Conservation (phyloP, 345 rosid species). For the Hypericum androsaemum region DNA sequence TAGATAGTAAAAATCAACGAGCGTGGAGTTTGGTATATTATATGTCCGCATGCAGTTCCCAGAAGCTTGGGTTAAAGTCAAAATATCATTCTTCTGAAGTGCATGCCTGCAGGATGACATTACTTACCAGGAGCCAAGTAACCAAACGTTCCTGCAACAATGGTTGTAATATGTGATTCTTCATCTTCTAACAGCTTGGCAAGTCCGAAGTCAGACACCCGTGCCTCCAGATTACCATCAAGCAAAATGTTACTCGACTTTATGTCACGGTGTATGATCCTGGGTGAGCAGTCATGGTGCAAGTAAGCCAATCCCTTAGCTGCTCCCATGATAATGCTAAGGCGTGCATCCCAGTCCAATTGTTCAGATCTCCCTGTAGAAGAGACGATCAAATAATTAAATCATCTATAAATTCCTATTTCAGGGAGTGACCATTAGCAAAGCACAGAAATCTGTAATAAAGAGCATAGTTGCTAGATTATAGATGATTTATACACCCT, state of each 20-base stretch:
- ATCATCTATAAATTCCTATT: neutral
- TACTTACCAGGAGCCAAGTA: constrained; percentile 93
- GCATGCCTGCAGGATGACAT: neutral
- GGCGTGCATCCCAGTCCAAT: constrained; percentile 88
- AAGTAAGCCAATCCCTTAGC: constrained; percentile 93
- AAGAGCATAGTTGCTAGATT: too few species aligned
- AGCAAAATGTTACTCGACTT: constrained; percentile 95
- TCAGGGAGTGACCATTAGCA: neutral
- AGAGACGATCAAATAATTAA: constrained; percentile 11
- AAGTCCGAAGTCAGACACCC: constrained; percentile 96
- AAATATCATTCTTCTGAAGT: too few species aligned
- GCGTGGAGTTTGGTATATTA: too few species aligned
- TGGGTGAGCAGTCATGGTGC: constrained; percentile 98
- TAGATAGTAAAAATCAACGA: neutral
- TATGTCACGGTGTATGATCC: constrained; percentile 97
- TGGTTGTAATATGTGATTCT: constrained; percentile 96
- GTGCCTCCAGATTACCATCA: constrained; percentile 93
- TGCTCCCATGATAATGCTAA: constrained; percentile 87
- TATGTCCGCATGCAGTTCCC: too few species aligned
- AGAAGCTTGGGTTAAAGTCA: too few species aligned
- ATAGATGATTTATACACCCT: neutral
- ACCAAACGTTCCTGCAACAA: constrained; percentile 99
- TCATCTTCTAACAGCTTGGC: constrained; percentile 91
- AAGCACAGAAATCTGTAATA: neutral
- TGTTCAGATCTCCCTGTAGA: constrained; percentile 77